A percentile compares a stretch with the other conserved stretches of the same genome.
These are phyloP conservation scores for Xanthoconium purpureum DNA, from an alignment of 768 basidiomycete genomes.

Conservation along the genomic window DNA sequence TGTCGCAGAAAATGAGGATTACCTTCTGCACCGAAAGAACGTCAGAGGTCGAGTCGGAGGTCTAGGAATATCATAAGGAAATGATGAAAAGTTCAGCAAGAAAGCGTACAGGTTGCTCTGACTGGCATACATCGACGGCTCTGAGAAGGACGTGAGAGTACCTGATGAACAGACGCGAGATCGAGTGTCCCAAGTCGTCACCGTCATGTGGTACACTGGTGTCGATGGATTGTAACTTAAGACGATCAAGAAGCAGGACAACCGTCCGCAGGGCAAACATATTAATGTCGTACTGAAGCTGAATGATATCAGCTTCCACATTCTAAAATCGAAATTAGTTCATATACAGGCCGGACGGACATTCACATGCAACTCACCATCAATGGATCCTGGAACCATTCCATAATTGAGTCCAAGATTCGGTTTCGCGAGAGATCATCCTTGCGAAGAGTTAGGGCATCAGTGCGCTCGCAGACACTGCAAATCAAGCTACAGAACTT, in stretches of 20 bases:
- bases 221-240: slow-evolving; percentile 63
- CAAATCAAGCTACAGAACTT: slow-evolving; percentile 77
- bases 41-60: slow-evolving; percentile 50
- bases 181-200: slow-evolving; percentile 64
- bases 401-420: slow-evolving; percentile 72
- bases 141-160: slow-evolving; percentile 67
- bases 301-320: slow-evolving; percentile 35
- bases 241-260: slow-evolving; percentile 71
- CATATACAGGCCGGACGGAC: neutral
- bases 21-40: slow-evolving; percentile 47
- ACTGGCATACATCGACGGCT: slow-evolving; percentile 52
- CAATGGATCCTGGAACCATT: slow-evolving; percentile 66
- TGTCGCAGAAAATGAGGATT: slow-evolving; percentile 1
- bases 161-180: slow-evolving; percentile 76
- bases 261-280: slow-evolving; percentile 68
- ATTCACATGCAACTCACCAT: slow-evolving; percentile 39
- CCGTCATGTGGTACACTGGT: slow-evolving; percentile 47
- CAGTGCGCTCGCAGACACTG: slow-evolving; percentile 58
- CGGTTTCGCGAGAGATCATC: slow-evolving; percentile 64
- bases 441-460: slow-evolving; percentile 61
- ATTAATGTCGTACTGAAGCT: slow-evolving; percentile 64
- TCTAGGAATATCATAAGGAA: slow-evolving; percentile 30
- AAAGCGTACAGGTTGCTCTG: slow-evolving; percentile 42
- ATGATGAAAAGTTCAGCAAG: neutral
- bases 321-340: slow-evolving; percentile 25